Percentiles rank a stretch among this genome's conserved stretches.
Evolutionary conservation across 495 filamentous ascomycete genomes (phyloP).

Genomic region (Tuber brumale): DNA sequence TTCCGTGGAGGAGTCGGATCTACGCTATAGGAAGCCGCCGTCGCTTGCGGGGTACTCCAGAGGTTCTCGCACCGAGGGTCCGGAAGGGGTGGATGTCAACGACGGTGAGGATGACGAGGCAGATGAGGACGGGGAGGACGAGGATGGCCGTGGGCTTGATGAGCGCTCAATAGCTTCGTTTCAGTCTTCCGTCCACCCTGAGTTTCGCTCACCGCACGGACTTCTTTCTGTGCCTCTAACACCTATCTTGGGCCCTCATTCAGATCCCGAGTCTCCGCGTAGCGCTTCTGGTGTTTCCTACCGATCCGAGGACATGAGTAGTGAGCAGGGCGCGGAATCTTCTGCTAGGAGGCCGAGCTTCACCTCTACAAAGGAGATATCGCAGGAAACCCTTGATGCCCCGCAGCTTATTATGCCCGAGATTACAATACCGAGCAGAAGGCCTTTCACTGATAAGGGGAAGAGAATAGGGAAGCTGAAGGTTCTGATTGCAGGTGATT

Average conservation of each 20-base stretch:
- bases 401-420: slow-evolving; percentile 97
- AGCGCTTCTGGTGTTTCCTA: slow-evolving; percentile 40
- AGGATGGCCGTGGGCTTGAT: slow-evolving; percentile 35
- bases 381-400: slow-evolving; percentile 43
- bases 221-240: slow-evolving; percentile 34
- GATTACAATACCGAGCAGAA: slow-evolving; percentile 85
- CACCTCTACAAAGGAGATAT: slow-evolving; percentile 35
- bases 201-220: slow-evolving; percentile 20
- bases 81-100: slow-evolving; percentile 2
- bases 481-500: slow-evolving; percentile 75
- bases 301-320: slow-evolving; percentile 46
- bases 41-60: slow-evolving; percentile 26
- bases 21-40: slow-evolving; percentile 15
- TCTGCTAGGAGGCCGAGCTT: slow-evolving; percentile 5
- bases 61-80: slow-evolving; percentile 12
- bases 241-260: slow-evolving; percentile 33
- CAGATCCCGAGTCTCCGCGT: slow-evolving; percentile 33
- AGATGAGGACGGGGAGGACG: slow-evolving; percentile 45
- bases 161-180: slow-evolving; percentile 38
- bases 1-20: slow-evolving; percentile 43
- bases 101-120: slow-evolving; percentile 27
- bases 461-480: slow-evolving; percentile 81
- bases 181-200: slow-evolving; percentile 32
- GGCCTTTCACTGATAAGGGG: slow-evolving; percentile 84
- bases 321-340: slow-evolving; percentile 46